Base-by-base conservation (phyloP, 169 alveolate genomes). In the Plasmodium yoelii region DNA sequence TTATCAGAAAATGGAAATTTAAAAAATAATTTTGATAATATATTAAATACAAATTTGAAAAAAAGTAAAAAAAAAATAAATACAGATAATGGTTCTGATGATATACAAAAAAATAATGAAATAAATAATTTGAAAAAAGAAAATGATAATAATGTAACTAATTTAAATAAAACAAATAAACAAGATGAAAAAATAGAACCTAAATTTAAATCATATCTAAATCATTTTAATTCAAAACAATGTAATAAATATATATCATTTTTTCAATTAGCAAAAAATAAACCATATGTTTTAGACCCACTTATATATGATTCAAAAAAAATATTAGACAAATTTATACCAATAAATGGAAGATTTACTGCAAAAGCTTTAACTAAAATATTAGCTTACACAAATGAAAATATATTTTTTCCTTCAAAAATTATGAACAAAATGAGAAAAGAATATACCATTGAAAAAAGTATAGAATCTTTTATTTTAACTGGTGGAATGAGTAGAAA, bases 401-500 rank as follows among this genome's bases (percentile, higher is more conserved):
- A 82, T 44, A 55, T 82, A 67, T 88, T 92, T 57, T 92, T 88
- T 19, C 92, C 92, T 19, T 46, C 89, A 1, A 49, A 86, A n/a
- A 34, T 80, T 49, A 56, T 57, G 56, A 82, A 82, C 68, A 67
- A 56, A 68, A 26, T 82, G 9, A 67, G 90, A 61, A 82, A 82
- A 68, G 59, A 5, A 10, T 82, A 82, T 24, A n/a, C 90, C 7
- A 42, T 55, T 3, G 94, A 92, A 49, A 60, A 92, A 46, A 84
- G 94, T 46, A 10, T 92, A 13, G 93, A 92, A 47, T 87, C 94
- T 47, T 39, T 87, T 49, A 70, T 92, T 5, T 59, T 92, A 51
- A 87, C 94, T 3, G 88, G 73, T n/a, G 94, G 93, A 2, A 88
- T 87, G 80, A 70, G 92, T 39, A 77, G 94, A 73, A 92, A 55